Evolutionary conservation across 2,329 filamentous ascomycete species (phyloP), one percentile per base, ranked within the genome.

Genomic region (Teratosphaeria viscida): DNA sequence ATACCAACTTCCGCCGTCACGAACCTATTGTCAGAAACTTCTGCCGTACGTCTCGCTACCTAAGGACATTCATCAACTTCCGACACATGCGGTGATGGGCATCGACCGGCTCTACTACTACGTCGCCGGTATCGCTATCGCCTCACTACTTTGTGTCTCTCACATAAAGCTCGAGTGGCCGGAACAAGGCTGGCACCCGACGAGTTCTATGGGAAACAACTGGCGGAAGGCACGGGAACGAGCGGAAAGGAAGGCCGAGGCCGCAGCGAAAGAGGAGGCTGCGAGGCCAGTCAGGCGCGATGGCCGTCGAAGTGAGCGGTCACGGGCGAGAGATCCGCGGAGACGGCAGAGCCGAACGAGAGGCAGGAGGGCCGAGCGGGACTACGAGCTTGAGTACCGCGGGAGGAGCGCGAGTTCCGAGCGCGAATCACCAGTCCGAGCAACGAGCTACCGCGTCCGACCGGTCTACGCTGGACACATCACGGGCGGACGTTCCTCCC

Each of bases 41-140:
- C 32, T 32, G 6, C 14, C 27, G 29, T 35, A 56, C 32, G 6
- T 56, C 14, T n/a, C 32, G 27, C 16, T 8, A n/a, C 52, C 27
- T 35, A 19, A 49, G 43, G 8, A 49, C 43, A 23, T 26, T n/a
- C 5, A 49, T 49, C 8, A 19, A 19, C 23, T n/a, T 19, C 19
- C n/a, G 4, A 2, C 5, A 49, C 43, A 16, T 49, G 43, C 10
- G 43, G 43, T 4, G 53, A 71, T 71, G 68, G 64, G 63, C 47
- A 66, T 71, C 56, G 67, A 62, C 43, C 60, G 64, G 2, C 62
- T 69, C 53, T 71, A 71, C 67, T 71, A 66, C 64, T 67, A 62
- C 57, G 61, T 60, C 35, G 61, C 60, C 29, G 60, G 54, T 23
- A 56, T 68, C 37, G 39, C 66, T 23, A 49, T 66, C 52, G 52